Evolutionary conservation across 2,329 filamentous ascomycete genomes (phyloP).

Genomic region (Ceratocystis alfenasii): DNA sequence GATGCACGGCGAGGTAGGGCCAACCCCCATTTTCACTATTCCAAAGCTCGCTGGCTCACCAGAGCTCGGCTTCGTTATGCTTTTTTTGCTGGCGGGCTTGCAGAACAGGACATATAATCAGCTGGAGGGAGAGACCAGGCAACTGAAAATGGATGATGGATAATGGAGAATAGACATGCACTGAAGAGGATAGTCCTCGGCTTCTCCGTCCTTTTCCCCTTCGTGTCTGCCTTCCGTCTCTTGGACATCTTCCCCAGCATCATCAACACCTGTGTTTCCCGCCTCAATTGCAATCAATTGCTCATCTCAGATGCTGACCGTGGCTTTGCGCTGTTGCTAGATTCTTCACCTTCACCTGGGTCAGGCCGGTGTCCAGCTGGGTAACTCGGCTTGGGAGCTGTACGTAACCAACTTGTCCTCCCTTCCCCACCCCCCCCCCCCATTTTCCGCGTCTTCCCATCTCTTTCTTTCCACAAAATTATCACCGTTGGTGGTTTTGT

Average conservation of each 20-base stretch:
- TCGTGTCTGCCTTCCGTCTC: too few relatives aligned
- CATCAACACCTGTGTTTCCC: background rate
- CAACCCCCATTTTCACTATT: conserved; percentile 47
- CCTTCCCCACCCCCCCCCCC: conserved; percentile 1
- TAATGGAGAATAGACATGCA: background rate
- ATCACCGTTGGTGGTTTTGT: background rate
- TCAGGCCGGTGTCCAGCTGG: conserved; percentile 62
- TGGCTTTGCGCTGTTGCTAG: conserved; percentile 29
- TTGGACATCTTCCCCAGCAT: too few relatives aligned
- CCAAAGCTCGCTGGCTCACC: too few relatives aligned
- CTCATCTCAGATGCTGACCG: conserved; percentile 13
- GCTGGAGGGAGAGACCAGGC: background rate
- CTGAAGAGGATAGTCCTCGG: too few relatives aligned
- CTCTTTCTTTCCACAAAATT: background rate
- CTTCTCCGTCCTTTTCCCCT: too few relatives aligned
- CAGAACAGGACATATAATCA: background rate
- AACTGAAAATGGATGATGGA: background rate
- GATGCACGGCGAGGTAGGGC: conserved; percentile 21
- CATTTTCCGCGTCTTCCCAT: background rate
- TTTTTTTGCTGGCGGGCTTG: conserved; percentile 6
- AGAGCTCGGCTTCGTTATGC: too few relatives aligned
- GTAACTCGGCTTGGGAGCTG: conserved; percentile 67
- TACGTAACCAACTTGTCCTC: conserved; percentile 35
- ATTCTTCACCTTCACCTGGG: conserved; percentile 53
- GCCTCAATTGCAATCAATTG: background rate